phyloP scores from a whole-genome alignment of 805 yeast genomes.

The Myxozyma neotropica region DNA sequence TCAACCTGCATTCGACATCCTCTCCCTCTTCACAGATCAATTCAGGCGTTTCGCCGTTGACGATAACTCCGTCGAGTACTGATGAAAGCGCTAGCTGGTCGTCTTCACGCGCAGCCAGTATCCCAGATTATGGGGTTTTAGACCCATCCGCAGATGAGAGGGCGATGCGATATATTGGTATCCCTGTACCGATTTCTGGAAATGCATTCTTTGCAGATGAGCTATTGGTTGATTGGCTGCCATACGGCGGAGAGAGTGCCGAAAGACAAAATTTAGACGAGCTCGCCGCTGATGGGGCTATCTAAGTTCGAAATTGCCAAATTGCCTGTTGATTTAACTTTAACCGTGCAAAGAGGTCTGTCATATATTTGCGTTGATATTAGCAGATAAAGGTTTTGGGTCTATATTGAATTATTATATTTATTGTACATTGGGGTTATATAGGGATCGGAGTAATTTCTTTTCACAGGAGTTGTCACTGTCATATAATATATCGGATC shows the following conservation, averaged over 20 bases:
- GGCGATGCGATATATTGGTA: neutral
- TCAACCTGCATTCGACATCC: neutral
- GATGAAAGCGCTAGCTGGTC: neutral
- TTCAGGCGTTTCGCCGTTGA: neutral
- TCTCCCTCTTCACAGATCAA: neutral
- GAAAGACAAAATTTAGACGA: neutral
- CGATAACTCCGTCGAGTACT: neutral
- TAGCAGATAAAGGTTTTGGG: too few species aligned
- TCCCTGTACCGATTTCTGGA: neutral
- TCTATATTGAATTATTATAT: too few species aligned
- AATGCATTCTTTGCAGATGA: neutral
- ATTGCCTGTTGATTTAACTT: too few species aligned
- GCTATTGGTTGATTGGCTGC: neutral
- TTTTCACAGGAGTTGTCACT: too few species aligned
- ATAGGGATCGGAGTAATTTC: too few species aligned
- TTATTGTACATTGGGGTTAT: too few species aligned
- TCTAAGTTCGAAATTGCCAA: too few species aligned
- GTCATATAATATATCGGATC: too few species aligned
- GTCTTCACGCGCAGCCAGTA: conserved; percentile 1
- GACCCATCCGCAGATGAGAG: neutral
- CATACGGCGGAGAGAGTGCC: neutral
- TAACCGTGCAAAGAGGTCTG: too few species aligned
- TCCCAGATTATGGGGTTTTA: neutral
- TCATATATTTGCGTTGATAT: too few species aligned
- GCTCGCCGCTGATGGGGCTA: neutral